Conservation (phyloP, 1,284 basidiomycete species). For the Rhodotorula sp. region DNA sequence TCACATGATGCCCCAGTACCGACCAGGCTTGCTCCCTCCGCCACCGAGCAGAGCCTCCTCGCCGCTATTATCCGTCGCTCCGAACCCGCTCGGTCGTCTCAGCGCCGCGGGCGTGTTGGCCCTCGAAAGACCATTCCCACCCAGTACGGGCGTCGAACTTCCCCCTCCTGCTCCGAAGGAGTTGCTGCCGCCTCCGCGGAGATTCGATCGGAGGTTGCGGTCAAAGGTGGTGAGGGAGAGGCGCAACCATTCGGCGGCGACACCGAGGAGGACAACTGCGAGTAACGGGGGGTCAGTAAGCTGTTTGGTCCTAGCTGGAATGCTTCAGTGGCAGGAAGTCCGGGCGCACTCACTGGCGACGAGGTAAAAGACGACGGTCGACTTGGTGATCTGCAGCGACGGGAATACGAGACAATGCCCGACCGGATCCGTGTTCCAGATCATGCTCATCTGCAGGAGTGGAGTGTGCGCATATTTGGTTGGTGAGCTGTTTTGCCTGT, state of each 20-base stretch:
- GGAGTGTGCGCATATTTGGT: neutral
- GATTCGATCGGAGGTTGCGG: conserved; percentile 25
- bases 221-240: conserved; percentile 28
- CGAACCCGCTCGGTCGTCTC: conserved; percentile 13
- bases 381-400: conserved; percentile 23
- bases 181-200: conserved; percentile 19
- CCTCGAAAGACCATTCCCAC: neutral
- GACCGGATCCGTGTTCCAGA: conserved; percentile 30
- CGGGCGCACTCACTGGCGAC: conserved; percentile 9
- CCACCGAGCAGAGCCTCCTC: conserved; percentile 18
- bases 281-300: neutral
- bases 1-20: conserved; percentile 27
- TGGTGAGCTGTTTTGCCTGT: too few relatives aligned
- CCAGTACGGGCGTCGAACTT: neutral
- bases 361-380: conserved; percentile 22
- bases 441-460: conserved; percentile 29
- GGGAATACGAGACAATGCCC: conserved; percentile 36
- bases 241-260: conserved; percentile 28
- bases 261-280: conserved; percentile 21
- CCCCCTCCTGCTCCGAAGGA: neutral
- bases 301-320: neutral
- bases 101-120: neutral
- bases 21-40: neutral
- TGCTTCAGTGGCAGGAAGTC: neutral
- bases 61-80: neutral